A percentile compares a stretch with the other conserved stretches of the same genome.
These are phyloP conservation scores for Aspergillus ostianus DNA, from an alignment of 495 filamentous ascomycete genomes.

Conservation along the genomic window DNA sequence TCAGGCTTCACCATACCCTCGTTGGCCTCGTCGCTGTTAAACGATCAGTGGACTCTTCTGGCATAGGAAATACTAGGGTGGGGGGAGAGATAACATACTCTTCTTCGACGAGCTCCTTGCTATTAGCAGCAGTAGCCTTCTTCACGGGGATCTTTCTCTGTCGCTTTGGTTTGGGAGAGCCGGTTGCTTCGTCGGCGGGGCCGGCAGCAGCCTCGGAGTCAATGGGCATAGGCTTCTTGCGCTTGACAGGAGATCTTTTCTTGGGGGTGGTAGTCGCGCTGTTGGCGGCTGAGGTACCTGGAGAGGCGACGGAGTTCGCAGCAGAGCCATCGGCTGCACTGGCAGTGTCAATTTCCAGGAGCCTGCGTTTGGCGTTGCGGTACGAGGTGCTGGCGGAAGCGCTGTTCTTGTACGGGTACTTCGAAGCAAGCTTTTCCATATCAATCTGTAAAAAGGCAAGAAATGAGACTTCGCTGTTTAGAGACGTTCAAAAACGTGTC, in stretches of 20 bases:
- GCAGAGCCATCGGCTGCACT: neutral
- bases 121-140: constrained; percentile 9
- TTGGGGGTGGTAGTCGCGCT: constrained; percentile 16
- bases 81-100: constrained; percentile 12
- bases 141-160: constrained; percentile 19
- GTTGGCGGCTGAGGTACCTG: neutral
- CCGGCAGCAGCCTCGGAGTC: constrained; percentile 1
- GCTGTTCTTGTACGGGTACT: constrained; percentile 34
- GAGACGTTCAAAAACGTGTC: neutral
- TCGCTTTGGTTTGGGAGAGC: constrained; percentile 21
- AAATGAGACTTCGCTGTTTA: neutral
- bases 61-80: neutral
- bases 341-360: constrained; percentile 8
- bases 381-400: constrained; percentile 32
- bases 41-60: neutral
- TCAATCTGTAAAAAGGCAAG: constrained; percentile 31
- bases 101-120: constrained; percentile 4
- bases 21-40: neutral
- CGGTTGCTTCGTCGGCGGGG: constrained; percentile 7
- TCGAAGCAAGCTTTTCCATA: constrained; percentile 32
- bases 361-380: constrained; percentile 26
- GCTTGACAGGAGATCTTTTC: constrained; percentile 17
- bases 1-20: neutral
- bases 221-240: constrained; percentile 16
- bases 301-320: neutral